Evolutionary conservation across 352 stramenopile genomes (phyloP).

Genomic region (Pythium monospermum): DNA sequence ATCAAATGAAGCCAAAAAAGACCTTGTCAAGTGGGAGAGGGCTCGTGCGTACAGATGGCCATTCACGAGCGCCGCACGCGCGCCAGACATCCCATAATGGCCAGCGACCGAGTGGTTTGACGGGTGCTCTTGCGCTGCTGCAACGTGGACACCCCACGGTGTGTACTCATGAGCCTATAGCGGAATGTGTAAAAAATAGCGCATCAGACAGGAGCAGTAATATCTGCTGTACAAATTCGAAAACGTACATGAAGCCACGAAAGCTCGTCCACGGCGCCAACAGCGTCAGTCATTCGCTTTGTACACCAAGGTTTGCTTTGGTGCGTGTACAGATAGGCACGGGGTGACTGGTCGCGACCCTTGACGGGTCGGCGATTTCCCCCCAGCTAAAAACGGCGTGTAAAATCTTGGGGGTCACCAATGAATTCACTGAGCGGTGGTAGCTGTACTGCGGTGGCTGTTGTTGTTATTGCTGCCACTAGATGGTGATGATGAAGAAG

Average conservation of each 20-base stretch:
- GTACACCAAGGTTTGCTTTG: neutral
- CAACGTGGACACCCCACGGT: slow-evolving; percentile 38
- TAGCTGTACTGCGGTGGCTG: too few species aligned
- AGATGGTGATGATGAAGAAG: too few species aligned
- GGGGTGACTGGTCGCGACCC: slow-evolving; percentile 12
- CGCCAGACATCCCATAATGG: slow-evolving; percentile 22
- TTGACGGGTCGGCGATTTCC: slow-evolving; percentile 1
- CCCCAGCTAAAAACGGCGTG: too few species aligned
- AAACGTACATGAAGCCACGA: slow-evolving; percentile 20
- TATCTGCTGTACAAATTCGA: too few species aligned
- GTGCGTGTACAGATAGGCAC: neutral
- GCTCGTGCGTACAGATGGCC: slow-evolving; percentile 34
- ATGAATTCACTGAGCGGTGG: too few species aligned
- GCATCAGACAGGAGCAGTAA: too few species aligned
- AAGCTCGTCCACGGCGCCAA: slow-evolving; percentile 8
- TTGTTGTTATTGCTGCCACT: neutral
- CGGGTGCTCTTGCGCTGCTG: slow-evolving; percentile 20
- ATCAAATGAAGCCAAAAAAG: too few species aligned
- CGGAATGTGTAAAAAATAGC: too few species aligned
- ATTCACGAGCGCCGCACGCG: slow-evolving; percentile 31
- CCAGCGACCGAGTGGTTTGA: neutral
- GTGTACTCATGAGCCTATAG: slow-evolving; percentile 36
- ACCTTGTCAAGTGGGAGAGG: too few species aligned
- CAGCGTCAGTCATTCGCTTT: neutral
- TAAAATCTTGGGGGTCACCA: too few species aligned